These are phyloP conservation scores for Ophiocordyceps robertsii DNA, from an alignment of 2,329 filamentous ascomycete species.

Conservation along the genomic window DNA sequence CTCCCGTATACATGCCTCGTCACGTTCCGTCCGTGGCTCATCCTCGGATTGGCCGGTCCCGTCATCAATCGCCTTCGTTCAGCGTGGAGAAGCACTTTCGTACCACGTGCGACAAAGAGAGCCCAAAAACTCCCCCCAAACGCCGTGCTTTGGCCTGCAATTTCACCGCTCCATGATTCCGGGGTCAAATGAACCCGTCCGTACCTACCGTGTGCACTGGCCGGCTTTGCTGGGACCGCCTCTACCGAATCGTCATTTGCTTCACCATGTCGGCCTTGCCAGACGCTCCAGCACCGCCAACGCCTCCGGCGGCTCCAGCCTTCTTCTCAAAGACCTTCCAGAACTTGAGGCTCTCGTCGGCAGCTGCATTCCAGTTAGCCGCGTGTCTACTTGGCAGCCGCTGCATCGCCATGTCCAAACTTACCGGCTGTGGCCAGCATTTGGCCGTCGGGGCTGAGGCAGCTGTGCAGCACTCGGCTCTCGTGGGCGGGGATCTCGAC, in stretches of 20 bases:
- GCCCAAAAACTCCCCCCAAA: constrained; percentile 24
- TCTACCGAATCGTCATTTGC: constrained; percentile 86
- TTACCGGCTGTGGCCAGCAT: constrained; percentile 86
- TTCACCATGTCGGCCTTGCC: constrained; percentile 79
- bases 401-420: constrained; percentile 10
- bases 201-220: constrained; percentile 30
- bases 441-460: constrained; percentile 91
- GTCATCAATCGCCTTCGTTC: constrained; percentile 13
- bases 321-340: constrained; percentile 99
- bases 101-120: constrained; percentile 30
- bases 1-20: background rate
- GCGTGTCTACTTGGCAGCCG: background rate
- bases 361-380: constrained; percentile 35
- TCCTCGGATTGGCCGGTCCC: constrained; percentile 7
- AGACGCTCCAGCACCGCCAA: constrained; percentile 52
- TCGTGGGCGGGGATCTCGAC: constrained; percentile 97
- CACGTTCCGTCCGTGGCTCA: constrained; percentile 12
- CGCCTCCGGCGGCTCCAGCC: constrained; percentile 55
- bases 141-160: constrained; percentile 32
- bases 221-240: constrained; percentile 9
- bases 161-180: constrained; percentile 25
- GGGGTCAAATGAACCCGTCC: constrained; percentile 26
- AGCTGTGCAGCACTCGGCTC: constrained; percentile 91
- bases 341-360: constrained; percentile 96
- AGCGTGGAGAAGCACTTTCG: constrained; percentile 34